Conservation (phyloP, 305 asterid species). For the Coffea humblotiana region DNA sequence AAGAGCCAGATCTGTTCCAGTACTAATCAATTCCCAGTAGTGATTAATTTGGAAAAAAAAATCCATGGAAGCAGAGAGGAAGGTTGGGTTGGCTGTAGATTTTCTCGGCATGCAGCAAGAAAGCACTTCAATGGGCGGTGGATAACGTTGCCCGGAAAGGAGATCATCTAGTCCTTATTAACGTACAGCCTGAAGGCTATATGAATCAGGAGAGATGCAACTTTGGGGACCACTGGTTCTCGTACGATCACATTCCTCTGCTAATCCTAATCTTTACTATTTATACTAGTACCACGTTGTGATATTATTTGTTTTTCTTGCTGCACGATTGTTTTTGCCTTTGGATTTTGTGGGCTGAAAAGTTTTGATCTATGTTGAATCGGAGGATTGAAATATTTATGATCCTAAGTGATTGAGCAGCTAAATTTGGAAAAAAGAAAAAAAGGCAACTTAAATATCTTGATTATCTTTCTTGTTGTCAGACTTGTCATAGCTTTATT, state of each 20-base stretch:
- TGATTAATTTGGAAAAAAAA: not conserved
- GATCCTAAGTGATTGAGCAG: not conserved
- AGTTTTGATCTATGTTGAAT: not conserved
- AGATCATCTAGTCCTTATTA: conserved; percentile 69
- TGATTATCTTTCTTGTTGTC: not conserved
- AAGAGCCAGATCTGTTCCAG: not conserved
- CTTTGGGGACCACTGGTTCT: conserved; percentile 93
- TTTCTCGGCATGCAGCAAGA: conserved; percentile 81
- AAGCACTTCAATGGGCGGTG: conserved; percentile 77
- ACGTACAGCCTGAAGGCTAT: conserved; percentile 57
- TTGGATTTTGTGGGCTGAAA: not conserved
- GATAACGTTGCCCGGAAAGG: conserved; percentile 60
- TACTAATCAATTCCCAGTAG: not conserved
- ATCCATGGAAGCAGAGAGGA: conserved; percentile 54
- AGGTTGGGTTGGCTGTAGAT: conserved; percentile 83
- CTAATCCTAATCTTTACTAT: not conserved
- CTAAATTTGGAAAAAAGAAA: not conserved
- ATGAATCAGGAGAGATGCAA: conserved; percentile 87
- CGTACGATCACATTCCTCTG: conserved; percentile 48
- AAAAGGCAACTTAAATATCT: not conserved
- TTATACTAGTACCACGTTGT: not conserved
- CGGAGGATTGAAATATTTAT: not conserved
- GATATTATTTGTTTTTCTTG: not conserved
- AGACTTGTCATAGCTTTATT: not conserved
- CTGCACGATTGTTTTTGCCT: not conserved